Base-by-base conservation (phyloP, 371 early-diverging fungal genomes). In the Mucor irregularis region DNA sequence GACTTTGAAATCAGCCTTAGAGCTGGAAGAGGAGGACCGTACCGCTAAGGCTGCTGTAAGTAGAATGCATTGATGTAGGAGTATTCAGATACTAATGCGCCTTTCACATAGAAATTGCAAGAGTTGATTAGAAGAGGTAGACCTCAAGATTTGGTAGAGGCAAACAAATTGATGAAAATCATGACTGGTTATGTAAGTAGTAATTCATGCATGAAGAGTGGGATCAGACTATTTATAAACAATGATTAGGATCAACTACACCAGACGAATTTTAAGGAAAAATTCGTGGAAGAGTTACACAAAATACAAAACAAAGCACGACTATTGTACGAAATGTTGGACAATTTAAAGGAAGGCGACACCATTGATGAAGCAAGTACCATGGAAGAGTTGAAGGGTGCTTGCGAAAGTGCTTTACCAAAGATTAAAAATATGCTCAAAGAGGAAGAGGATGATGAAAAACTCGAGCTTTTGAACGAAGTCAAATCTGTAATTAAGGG, bases 81-180 rank as follows among this genome's bases (percentile, higher is more conserved):
- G n/a, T n/a, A n/a, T n/a, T n/a, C n/a, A n/a, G n/a, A n/a, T n/a
- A n/a, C n/a, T n/a, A n/a, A n/a, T n/a, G n/a, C n/a, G n/a, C n/a
- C n/a, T n/a, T n/a, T n/a, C 17, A 1, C 1, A 3, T 66, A 92
- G 87, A 98, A 97, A 89, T 66, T 99, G 53, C 96, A 99, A 77
- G 99, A 97, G 58, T 84, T 96, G 28, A 87, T 99, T 53, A 84
- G 99, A 9, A 75, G 94, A 26, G 98, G 95, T 2, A 89, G 90
- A 33, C 95, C 97, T 0, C 88, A 91, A 31, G 97, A 97, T 60
- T 73, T 98, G 39, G 87, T 83, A 25, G 93, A 95, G 58, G 99
- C 99, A 0, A 96, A 99, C 60, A 89, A 89, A 46, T 64, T 99
- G 39, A 96, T 99, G 90, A 97, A 99, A 68, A 78, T 93, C 39